A percentile compares a stretch with the other conserved stretches of the same genome.
phyloP scores from a whole-genome alignment of 1,139 yeast genomes.

The Debaryomyces nepalensis region DNA sequence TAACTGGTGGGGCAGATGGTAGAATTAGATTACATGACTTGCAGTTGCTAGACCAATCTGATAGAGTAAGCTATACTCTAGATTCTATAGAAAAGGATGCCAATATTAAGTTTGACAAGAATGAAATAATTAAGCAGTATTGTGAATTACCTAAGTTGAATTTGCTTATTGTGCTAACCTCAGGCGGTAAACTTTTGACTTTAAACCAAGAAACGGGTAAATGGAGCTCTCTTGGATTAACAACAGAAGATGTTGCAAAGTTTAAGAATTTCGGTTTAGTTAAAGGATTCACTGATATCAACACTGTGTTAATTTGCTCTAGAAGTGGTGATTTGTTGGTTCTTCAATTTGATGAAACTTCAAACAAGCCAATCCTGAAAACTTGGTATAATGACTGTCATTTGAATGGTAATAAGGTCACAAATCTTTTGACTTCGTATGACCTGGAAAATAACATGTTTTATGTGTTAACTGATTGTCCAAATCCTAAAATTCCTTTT shows the following conservation, averaged over 20 bases:
- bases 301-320: slow-evolving; percentile 53
- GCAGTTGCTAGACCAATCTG: slow-evolving; percentile 16
- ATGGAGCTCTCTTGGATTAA: slow-evolving; percentile 34
- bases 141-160: slow-evolving; percentile 41
- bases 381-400: slow-evolving; percentile 29
- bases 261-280: slow-evolving; percentile 57
- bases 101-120: slow-evolving; percentile 35
- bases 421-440: slow-evolving; percentile 51
- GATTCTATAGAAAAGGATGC: slow-evolving; percentile 33
- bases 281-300: slow-evolving; percentile 45
- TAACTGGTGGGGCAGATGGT: slow-evolving; percentile 92
- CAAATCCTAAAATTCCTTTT: slow-evolving; percentile 65
- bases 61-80: slow-evolving; percentile 32
- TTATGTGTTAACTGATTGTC: slow-evolving; percentile 61
- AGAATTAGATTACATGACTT: slow-evolving; percentile 68
- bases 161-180: slow-evolving; percentile 61
- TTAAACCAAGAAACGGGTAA: slow-evolving; percentile 25
- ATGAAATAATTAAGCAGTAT: slow-evolving; percentile 68
- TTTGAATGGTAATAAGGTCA: slow-evolving; percentile 47
- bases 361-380: slow-evolving; percentile 18
- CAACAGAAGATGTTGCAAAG: slow-evolving; percentile 26
- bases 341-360: slow-evolving; percentile 40
- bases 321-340: slow-evolving; percentile 57
- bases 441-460: slow-evolving; percentile 25
- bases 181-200: slow-evolving; percentile 58